Conservation (phyloP, 2,329 filamentous ascomycete species). For the Calonectria pteridis region DNA sequence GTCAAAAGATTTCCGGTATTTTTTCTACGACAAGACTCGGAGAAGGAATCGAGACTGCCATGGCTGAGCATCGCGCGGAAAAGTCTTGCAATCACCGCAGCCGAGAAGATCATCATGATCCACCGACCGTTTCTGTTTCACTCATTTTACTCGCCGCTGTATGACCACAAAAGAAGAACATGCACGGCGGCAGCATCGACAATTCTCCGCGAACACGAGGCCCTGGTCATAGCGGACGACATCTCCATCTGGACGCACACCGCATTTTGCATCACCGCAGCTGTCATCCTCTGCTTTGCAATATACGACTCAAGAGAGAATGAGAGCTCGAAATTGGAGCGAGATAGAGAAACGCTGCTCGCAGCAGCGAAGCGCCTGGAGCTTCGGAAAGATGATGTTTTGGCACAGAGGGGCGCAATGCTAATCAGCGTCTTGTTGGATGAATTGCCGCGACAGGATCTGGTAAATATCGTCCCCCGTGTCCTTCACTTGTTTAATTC, state of each 20-base stretch:
- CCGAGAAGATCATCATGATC: conserved; percentile 22
- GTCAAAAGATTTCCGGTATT: background rate
- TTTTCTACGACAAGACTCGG: background rate
- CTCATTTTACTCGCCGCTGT: background rate
- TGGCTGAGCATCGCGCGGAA: conserved; percentile 9
- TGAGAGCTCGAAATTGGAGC: background rate
- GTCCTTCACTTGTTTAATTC: background rate
- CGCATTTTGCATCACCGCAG: conserved; percentile 11
- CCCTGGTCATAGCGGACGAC: background rate
- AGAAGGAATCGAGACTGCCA: background rate
- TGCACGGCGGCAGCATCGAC: conserved; percentile 10
- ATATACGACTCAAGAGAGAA: background rate
- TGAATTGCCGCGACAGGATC: background rate
- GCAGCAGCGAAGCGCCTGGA: background rate
- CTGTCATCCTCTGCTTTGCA: conserved; percentile 4
- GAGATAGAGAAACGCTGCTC: background rate
- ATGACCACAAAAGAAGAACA: conserved; percentile 4
- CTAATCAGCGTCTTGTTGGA: conserved; percentile 4
- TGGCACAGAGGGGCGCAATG: background rate
- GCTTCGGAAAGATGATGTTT: background rate
- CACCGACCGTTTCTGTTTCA: conserved; percentile 8
- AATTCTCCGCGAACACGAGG: conserved; percentile 3
- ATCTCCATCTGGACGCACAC: conserved; percentile 9
- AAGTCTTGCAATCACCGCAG: conserved; percentile 12
- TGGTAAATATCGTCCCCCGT: background rate